Conservation (phyloP, 164 flowering plant species). For the Kingdonia uniflora region DNA sequence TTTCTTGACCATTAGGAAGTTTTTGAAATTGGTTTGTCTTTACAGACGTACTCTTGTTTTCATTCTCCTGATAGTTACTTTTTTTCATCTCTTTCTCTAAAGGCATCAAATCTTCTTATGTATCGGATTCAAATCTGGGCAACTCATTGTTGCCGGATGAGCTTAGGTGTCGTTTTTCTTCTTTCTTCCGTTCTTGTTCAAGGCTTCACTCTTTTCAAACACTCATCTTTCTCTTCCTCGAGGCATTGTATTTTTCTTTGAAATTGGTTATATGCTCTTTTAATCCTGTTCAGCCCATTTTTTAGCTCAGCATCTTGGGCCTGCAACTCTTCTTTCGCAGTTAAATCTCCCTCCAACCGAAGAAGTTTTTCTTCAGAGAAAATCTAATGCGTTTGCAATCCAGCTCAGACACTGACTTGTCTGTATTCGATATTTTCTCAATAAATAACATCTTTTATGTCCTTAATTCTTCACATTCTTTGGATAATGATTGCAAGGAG, state of each 20-base stretch:
- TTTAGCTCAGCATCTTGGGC: constrained; percentile 46
- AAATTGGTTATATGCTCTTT: constrained; percentile 40
- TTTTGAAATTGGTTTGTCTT: too few species aligned
- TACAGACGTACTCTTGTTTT: constrained; percentile 1
- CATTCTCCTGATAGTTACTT: background rate
- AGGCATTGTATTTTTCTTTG: constrained; percentile 39
- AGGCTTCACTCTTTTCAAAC: constrained; percentile 29
- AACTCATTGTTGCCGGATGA: constrained; percentile 9
- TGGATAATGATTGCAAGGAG: constrained; percentile 25
- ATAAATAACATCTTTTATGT: constrained; percentile 34
- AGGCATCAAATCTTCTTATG: constrained; percentile 8
- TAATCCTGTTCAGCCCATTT: constrained; percentile 42
- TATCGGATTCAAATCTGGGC: constrained; percentile 7
- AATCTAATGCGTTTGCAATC: constrained; percentile 31
- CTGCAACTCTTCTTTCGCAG: constrained; percentile 38
- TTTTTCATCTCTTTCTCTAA: constrained; percentile 12
- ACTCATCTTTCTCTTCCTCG: constrained; percentile 46
- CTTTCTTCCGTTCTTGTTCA: constrained; percentile 41
- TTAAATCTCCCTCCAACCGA: constrained; percentile 41
- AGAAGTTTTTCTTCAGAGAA: constrained; percentile 48
- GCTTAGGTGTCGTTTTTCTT: constrained; percentile 20
- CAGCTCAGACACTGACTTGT: constrained; percentile 33
- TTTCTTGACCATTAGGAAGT: too few species aligned
- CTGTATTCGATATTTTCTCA: constrained; percentile 40
- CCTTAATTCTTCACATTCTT: constrained; percentile 42